Conservation (phyloP, 2,329 filamentous ascomycete species). For the Neoascochyta sp. region DNA sequence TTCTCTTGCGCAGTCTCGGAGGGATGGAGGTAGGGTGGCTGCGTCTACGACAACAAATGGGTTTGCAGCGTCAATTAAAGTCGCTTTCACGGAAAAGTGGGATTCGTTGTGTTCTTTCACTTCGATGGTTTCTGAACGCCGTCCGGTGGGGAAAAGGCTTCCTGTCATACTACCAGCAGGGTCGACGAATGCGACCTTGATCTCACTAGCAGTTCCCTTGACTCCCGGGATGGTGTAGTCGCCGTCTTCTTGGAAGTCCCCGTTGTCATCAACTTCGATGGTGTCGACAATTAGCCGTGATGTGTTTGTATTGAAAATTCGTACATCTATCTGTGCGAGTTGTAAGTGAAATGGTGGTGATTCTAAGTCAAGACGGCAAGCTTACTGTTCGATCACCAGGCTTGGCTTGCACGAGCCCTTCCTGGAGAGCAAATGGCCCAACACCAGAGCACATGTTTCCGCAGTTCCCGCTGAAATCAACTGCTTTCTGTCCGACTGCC, state of each 20-base stretch:
- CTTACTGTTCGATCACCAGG: slow-evolving; percentile 21
- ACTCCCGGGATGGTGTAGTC: slow-evolving; percentile 63
- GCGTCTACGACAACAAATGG: slow-evolving; percentile 59
- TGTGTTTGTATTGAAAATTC: slow-evolving; percentile 69
- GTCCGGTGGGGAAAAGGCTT: slow-evolving; percentile 57
- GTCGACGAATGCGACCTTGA: slow-evolving; percentile 59
- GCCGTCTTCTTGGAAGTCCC: slow-evolving; percentile 43
- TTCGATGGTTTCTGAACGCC: slow-evolving; percentile 47
- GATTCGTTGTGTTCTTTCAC: slow-evolving; percentile 13
- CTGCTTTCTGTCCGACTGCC: slow-evolving; percentile 57
- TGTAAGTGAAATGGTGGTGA: no score
- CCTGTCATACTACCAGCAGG: slow-evolving; percentile 63
- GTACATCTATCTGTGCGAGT: slow-evolving; percentile 37
- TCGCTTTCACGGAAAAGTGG: slow-evolving; percentile 45
- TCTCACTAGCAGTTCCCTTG: slow-evolving; percentile 53
- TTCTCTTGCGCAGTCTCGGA: slow-evolving; percentile 44
- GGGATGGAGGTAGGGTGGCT: slow-evolving; percentile 49
- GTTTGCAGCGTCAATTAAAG: slow-evolving; percentile 61
- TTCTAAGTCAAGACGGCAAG: no score
- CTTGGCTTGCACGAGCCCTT: slow-evolving; percentile 44
- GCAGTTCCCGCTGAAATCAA: slow-evolving; percentile 68
- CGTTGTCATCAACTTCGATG: slow-evolving; percentile 49
- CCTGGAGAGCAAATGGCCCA: slow-evolving; percentile 60
- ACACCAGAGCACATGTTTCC: slow-evolving; percentile 68
- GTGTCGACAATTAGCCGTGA: slow-evolving; percentile 55